Percentiles rank a stretch among this genome's conserved stretches.
Evolutionary conservation across 345 rosid species (phyloP).

Genomic region (Populus nigra): DNA sequence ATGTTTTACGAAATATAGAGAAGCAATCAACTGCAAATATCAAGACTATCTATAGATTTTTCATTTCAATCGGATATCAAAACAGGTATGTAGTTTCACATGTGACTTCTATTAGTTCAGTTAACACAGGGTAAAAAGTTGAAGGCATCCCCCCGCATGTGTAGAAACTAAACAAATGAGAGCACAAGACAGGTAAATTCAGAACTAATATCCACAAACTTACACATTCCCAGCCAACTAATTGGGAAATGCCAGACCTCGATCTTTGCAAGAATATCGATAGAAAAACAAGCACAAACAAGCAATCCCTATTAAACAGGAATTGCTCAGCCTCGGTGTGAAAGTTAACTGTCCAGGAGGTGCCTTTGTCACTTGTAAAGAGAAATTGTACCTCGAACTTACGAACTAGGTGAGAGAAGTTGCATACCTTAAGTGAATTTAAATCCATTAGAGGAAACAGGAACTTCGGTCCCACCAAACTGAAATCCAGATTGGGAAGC

Average conservation of each 20-base stretch:
- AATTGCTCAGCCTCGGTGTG: neutral
- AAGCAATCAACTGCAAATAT: neutral
- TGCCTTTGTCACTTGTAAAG: neutral
- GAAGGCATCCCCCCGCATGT: neutral
- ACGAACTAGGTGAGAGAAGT: neutral
- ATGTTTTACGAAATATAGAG: neutral
- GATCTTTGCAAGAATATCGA: neutral
- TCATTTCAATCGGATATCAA: neutral
- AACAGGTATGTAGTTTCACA: neutral
- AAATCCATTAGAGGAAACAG: slow-evolving; percentile 21
- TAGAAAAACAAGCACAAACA: neutral
- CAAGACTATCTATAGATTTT: neutral
- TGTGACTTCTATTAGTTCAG: too few species aligned
- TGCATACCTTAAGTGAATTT: slow-evolving; percentile 18
- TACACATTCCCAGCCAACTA: neutral
- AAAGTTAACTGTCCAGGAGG: neutral
- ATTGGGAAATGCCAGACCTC: neutral
- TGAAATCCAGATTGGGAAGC: slow-evolving; percentile 17
- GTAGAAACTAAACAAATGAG: neutral
- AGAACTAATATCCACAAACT: neutral
- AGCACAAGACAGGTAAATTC: neutral
- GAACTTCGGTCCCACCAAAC: slow-evolving; percentile 11
- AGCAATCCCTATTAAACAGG: neutral
- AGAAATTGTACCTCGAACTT: neutral
- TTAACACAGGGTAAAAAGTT: too few species aligned